Evolutionary conservation across 1,284 basidiomycete species (phyloP).

Genomic region (Cystobasidium pallidum): DNA sequence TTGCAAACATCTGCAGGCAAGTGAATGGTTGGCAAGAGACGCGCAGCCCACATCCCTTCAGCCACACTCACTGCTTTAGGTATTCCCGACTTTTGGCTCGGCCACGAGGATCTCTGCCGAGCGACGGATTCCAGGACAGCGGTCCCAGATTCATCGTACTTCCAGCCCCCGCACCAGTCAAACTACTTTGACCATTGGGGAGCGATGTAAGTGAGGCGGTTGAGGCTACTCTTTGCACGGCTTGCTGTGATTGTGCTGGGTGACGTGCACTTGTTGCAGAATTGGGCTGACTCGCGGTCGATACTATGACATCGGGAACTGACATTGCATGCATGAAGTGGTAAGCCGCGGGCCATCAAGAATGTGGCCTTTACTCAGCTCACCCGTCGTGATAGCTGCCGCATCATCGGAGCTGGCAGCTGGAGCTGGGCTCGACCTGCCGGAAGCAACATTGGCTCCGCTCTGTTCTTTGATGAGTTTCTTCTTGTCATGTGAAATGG

Average conservation of each 20-base stretch:
- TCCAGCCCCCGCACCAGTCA: not conserved
- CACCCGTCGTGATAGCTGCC: not conserved
- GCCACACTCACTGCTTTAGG: slow-evolving; percentile 78
- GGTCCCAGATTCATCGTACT: slow-evolving; percentile 34
- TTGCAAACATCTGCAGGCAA: slow-evolving; percentile 70
- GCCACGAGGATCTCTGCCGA: slow-evolving; percentile 80
- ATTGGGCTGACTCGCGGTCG: slow-evolving; percentile 3
- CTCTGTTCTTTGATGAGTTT: slow-evolving; percentile 35
- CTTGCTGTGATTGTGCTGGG: not conserved
- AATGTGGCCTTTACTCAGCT: not conserved
- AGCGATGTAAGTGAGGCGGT: slow-evolving; percentile 20
- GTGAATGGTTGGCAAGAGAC: not conserved
- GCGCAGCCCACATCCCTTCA: no score
- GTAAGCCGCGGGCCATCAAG: not conserved
- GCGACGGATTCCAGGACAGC: slow-evolving; percentile 34
- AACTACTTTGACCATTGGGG: slow-evolving; percentile 17
- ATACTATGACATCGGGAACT: slow-evolving; percentile 40
- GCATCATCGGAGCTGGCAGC: slow-evolving; percentile 9
- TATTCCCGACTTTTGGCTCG: slow-evolving; percentile 93
- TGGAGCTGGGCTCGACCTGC: slow-evolving; percentile 20
- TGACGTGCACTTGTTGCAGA: not conserved
- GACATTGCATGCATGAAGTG: not conserved
- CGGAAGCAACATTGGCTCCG: slow-evolving; percentile 7
- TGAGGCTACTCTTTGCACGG: slow-evolving; percentile 13
- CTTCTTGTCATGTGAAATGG: slow-evolving; percentile 30